Evolutionary conservation across 2,329 filamentous ascomycete species (phyloP).

Genomic region (Harringtonia lauricola): DNA sequence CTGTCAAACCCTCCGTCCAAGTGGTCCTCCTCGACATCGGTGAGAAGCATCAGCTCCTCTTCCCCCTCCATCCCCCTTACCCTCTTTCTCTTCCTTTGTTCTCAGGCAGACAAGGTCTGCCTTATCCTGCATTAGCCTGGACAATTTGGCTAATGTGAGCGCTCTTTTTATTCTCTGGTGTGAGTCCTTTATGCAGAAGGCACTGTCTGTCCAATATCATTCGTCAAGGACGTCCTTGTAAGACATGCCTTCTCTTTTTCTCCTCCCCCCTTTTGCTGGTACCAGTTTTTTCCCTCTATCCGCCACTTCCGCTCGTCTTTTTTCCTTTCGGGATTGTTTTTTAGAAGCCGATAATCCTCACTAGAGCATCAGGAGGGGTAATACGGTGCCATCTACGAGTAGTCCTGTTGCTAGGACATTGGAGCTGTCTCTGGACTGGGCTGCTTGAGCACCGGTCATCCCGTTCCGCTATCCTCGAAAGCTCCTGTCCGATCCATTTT

Average conservation of each 20-base stretch:
- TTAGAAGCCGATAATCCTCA: no score
- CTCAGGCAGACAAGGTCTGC: background rate
- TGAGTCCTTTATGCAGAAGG: conserved; percentile 45
- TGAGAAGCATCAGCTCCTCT: conserved; percentile 24
- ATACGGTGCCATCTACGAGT: no score
- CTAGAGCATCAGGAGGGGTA: no score
- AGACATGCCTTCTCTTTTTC: conserved; percentile 22
- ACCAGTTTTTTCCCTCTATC: background rate
- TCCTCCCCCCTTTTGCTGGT: conserved; percentile 9
- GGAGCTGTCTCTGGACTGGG: no score
- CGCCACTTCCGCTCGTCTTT: no score
- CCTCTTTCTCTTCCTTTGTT: background rate
- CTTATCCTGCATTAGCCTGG: conserved; percentile 19
- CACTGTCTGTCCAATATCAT: conserved; percentile 73
- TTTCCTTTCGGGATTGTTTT: no score
- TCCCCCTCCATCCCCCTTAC: background rate
- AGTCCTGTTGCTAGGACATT: no score
- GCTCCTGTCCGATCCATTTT: no score
- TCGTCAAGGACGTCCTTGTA: conserved; percentile 76
- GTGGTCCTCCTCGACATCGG: conserved; percentile 48
- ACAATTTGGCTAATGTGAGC: conserved; percentile 27
- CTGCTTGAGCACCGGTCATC: no score
- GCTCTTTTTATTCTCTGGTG: conserved; percentile 9
- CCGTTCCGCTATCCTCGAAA: no score
- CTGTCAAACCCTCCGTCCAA: conserved; percentile 22